These are phyloP conservation scores for Nicotiana undulata DNA, from an alignment of 257 asterid species.

Conservation along the genomic window DNA sequence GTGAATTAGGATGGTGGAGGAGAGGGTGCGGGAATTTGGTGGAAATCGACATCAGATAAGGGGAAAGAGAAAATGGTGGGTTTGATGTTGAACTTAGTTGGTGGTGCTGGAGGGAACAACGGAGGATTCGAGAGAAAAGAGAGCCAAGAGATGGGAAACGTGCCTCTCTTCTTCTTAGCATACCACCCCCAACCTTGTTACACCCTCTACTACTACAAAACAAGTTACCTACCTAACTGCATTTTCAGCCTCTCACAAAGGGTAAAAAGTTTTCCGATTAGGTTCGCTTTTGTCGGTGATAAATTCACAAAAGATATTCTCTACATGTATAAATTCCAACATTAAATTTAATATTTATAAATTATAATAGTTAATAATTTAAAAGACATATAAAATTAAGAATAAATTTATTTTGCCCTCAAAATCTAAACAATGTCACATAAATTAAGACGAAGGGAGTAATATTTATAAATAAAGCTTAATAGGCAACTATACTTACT, in stretches of 20 bases:
- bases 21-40: slow-evolving; percentile 24
- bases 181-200: neutral
- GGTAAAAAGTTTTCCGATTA: neutral
- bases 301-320: no score
- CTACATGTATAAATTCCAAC: no score
- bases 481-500: no score
- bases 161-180: neutral
- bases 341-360: no score
- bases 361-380: no score
- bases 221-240: neutral
- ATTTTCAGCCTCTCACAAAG: neutral
- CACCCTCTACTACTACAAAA: neutral
- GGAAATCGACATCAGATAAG: slow-evolving; percentile 42
- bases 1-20: slow-evolving; percentile 19
- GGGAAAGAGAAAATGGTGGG: neutral
- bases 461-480: no score
- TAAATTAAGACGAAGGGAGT: no score
- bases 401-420: no score
- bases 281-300: no score
- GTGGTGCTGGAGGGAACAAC: neutral
- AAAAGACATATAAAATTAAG: no score
- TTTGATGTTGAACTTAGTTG: neutral
- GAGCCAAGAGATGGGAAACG: neutral
- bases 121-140: neutral
- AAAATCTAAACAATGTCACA: no score